A percentile compares a stretch with the other conserved stretches of the same genome.
Evolutionary conservation across 2,329 filamentous ascomycete species (phyloP).

Genomic region (Microsporum ferrugineum): DNA sequence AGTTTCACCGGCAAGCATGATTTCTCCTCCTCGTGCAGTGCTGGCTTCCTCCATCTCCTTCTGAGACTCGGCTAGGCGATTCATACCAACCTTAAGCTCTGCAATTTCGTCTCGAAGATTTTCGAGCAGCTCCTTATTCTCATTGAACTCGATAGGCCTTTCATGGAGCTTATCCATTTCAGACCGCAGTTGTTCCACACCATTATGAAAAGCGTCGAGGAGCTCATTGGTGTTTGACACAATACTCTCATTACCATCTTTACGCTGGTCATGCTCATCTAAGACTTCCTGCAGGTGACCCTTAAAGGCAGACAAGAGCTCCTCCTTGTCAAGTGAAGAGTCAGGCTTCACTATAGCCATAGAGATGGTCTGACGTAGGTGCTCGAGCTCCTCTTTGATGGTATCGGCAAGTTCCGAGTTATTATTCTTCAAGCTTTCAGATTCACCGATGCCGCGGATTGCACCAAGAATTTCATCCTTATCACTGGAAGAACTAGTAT

Average conservation of each 20-base stretch:
- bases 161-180: constrained; percentile 66
- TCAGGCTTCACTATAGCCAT: constrained; percentile 40
- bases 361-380: constrained; percentile 47
- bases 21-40: constrained; percentile 42
- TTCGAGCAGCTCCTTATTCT: constrained; percentile 81
- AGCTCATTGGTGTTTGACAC: constrained; percentile 46
- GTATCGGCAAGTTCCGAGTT: constrained; percentile 38
- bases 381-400: constrained; percentile 51
- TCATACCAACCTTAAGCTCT: constrained; percentile 64
- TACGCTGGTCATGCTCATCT: constrained; percentile 44
- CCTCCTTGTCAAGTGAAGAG: constrained; percentile 45
- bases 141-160: constrained; percentile 69
- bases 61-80: constrained; percentile 53
- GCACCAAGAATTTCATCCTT: constrained; percentile 53
- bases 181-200: constrained; percentile 61
- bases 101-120: constrained; percentile 74
- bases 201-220: constrained; percentile 52
- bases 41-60: constrained; percentile 41
- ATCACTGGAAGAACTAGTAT: constrained; percentile 37
- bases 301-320: constrained; percentile 47
- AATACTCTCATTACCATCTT: constrained; percentile 43
- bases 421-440: constrained; percentile 31
- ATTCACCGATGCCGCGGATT: constrained; percentile 40
- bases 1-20: constrained; percentile 46
- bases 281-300: constrained; percentile 35